A percentile compares a stretch with the other conserved stretches of the same genome.
These are phyloP conservation scores for Phytophthora rubi DNA, from an alignment of 352 stramenopile genomes.

Conservation along the genomic window DNA sequence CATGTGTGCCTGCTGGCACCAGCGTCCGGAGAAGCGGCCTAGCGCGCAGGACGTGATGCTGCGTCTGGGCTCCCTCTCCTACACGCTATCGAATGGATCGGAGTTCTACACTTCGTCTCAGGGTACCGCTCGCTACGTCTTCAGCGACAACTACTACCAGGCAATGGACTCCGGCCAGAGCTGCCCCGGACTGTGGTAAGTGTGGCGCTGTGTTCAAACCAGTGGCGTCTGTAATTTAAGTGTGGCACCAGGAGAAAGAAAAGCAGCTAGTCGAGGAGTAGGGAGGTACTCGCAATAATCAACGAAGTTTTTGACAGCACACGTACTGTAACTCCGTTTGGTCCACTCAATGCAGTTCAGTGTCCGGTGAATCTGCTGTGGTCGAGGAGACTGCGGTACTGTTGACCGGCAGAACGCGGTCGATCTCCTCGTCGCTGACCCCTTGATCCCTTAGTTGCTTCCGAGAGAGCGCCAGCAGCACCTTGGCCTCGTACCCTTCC, in stretches of 20 bases:
- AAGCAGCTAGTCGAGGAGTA: not conserved
- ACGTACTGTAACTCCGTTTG: not conserved
- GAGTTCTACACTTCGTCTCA: constrained; percentile 41
- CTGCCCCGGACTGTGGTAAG: constrained; percentile 41
- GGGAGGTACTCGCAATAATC: not conserved
- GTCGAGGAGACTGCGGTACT: not conserved
- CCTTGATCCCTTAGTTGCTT: constrained; percentile 63
- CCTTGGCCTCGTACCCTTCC: constrained; percentile 47
- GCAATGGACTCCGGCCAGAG: constrained; percentile 70
- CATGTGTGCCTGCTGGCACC: constrained; percentile 67
- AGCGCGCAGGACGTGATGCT: constrained; percentile 76
- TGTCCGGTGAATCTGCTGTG: not conserved
- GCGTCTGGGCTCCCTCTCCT: constrained; percentile 63
- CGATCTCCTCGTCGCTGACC: constrained; percentile 58
- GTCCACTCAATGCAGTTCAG: not conserved
- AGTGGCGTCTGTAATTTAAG: constrained; percentile 24
- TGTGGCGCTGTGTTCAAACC: not conserved
- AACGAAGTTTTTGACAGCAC: not conserved
- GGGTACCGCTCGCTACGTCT: constrained; percentile 55
- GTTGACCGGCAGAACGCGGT: constrained; percentile 50
- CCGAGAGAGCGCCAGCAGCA: constrained; percentile 55
- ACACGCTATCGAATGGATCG: constrained; percentile 50
- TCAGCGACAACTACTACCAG: constrained; percentile 80
- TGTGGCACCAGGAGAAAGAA: not conserved
- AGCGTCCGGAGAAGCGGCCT: constrained; percentile 55